Conservation (phyloP, 805 yeast species). For the Wickerhamiella galacta region DNA sequence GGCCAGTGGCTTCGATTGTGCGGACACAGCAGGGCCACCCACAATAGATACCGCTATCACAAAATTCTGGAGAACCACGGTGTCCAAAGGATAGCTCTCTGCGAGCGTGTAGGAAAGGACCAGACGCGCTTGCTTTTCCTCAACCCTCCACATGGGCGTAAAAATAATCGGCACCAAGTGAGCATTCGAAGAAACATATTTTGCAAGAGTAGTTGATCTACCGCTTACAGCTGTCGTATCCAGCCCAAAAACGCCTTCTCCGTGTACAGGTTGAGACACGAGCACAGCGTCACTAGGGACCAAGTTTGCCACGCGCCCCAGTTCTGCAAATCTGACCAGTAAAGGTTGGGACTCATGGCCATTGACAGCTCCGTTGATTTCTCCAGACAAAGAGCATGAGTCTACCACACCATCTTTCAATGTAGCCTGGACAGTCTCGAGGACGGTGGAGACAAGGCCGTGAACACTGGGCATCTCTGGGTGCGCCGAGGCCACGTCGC, state of each 20-base stretch:
- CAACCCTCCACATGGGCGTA: conserved; percentile 81
- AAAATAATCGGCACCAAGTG: conserved; percentile 45
- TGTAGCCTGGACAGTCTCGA: conserved; percentile 68
- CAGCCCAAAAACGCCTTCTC: too few species aligned
- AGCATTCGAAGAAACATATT: conserved; percentile 39
- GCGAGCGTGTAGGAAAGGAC: conserved; percentile 52
- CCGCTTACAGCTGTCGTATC: background rate
- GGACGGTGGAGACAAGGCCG: conserved; percentile 54
- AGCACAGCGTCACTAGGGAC: conserved; percentile 1
- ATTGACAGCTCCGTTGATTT: conserved; percentile 36
- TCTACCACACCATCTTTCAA: conserved; percentile 49
- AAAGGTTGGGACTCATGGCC: conserved; percentile 9
- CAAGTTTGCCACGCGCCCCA: background rate
- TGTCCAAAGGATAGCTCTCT: conserved; percentile 28
- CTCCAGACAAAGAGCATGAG: conserved; percentile 60
- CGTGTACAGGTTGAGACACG: too few species aligned
- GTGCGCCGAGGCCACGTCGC: conserved; percentile 10
- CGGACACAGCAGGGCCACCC: conserved; percentile 44
- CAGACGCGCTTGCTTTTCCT: conserved; percentile 67
- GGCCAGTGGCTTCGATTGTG: conserved; percentile 84
- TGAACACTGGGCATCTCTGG: conserved; percentile 17
- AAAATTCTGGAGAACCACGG: conserved; percentile 38
- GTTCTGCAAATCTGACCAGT: conserved; percentile 1
- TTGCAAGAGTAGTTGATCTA: conserved; percentile 27
- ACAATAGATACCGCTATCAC: conserved; percentile 44